Conservation (phyloP, 106 monocot genomes). For the Platanthera zijinensis region DNA sequence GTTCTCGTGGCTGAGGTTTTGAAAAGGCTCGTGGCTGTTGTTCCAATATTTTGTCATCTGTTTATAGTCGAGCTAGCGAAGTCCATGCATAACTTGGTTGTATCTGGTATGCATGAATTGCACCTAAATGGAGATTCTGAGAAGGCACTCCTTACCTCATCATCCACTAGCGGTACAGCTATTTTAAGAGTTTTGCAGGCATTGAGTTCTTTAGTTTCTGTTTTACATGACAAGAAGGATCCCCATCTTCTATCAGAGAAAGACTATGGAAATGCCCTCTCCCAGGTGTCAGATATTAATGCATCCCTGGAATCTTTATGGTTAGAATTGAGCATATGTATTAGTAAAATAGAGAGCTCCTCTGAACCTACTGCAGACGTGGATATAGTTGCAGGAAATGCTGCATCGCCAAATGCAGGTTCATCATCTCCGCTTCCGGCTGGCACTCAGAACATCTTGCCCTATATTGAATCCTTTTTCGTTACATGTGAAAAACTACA, state of each 20-base stretch:
- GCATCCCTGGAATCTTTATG: conserved; percentile 72
- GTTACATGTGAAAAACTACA: conserved; percentile 86
- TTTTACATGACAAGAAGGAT: conserved; percentile 72
- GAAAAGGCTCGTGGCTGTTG: conserved; percentile 79
- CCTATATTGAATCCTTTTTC: conserved; percentile 97
- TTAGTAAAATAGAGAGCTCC: conserved; percentile 79
- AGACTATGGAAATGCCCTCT: conserved; percentile 50
- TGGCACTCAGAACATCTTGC: conserved; percentile 85
- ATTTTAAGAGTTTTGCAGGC: conserved; percentile 87
- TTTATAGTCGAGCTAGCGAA: conserved; percentile 82
- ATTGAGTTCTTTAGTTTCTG: conserved; percentile 73
- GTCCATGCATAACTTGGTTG: conserved; percentile 62
- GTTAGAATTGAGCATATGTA: conserved; percentile 82
- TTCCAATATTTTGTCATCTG: conserved; percentile 66
- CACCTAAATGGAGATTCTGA: conserved; percentile 63
- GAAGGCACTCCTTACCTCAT: conserved; percentile 69
- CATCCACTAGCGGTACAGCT: conserved; percentile 71
- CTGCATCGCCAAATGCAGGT: conserved; percentile 24
- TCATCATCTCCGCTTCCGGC: conserved; percentile 69
- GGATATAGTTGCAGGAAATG: conserved; percentile 21
- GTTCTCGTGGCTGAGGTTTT: conserved; percentile 75
- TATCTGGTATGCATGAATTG: conserved; percentile 69
- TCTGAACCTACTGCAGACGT: conserved; percentile 58
- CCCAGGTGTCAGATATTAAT: conserved; percentile 73
- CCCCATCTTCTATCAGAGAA: conserved; percentile 44